Base-by-base conservation (phyloP, 2,329 filamentous ascomycete species). In the Trichoderma aggressivum region DNA sequence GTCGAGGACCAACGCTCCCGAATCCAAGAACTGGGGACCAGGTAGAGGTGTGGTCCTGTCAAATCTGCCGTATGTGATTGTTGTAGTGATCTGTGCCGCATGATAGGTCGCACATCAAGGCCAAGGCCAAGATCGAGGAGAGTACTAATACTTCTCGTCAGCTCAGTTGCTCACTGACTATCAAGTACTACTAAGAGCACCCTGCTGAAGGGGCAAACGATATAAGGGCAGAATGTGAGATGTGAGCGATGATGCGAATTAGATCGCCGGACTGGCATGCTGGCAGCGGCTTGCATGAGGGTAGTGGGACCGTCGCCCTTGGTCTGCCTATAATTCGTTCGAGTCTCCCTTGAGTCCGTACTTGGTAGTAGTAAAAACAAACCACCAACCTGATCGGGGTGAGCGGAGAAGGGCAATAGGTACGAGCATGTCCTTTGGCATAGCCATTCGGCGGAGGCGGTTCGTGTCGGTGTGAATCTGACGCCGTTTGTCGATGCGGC, bases 181-280 rank as follows among this genome's bases (percentile, higher is more conserved):
- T 24, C 4, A 36, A 21, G 39, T 69, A 67, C 64, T 34, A 58
- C n/a, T 30, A 30, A 18, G 36, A 39, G 10, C 16, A 24, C 36
- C 14, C 18, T 16, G 21, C 53, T 32, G 21, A 39, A 53, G 55
- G 67, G 67, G 55, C 28, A n/a, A 26, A 68, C 56, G 60, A 34
- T n/a, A 28, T 34, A n/a, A 62, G 24, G 21, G 43, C 18, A 71
- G 70, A 72, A 75, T 68, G 61, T 74, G 71, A 74, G 63, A 75
- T 70, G 58, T 74, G 73, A 75, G 72, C 68, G 28, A 66, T 65
- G 72, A 66, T 65, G 18, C 24, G 24, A 66, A 72, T 61, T 60
- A 21, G 73, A 74, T 74, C 67, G 72, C 66, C 72, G 66, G 63
- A 72, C 71, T 74, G 74, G 72, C 60, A 73, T 75, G 74, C 58